phyloP scores from a whole-genome alignment of 345 rosid genomes.

The Hirschfeldia incana region DNA sequence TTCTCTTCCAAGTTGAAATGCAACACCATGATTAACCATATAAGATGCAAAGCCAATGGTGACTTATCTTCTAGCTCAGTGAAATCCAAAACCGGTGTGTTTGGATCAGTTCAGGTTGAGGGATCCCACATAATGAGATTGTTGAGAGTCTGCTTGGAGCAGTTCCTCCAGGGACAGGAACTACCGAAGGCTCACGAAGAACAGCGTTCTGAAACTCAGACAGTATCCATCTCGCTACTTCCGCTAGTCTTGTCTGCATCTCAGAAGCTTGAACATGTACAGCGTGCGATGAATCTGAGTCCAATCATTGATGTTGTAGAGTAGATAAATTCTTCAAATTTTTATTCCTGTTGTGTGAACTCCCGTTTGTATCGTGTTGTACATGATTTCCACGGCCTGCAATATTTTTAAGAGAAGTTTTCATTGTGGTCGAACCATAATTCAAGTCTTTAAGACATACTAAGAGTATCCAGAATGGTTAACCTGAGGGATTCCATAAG shows the following conservation, averaged over 20 bases:
- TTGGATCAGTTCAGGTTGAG: constrained; percentile 61
- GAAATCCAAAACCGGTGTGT: constrained; percentile 76
- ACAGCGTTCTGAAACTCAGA: constrained; percentile 84
- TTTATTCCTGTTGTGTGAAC: constrained; percentile 32
- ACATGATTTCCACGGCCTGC: constrained; percentile 41
- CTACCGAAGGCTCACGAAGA: constrained; percentile 67
- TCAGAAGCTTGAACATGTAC: constrained; percentile 73
- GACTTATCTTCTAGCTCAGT: constrained; percentile 69
- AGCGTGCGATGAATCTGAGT: constrained; percentile 53
- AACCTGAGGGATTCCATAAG: constrained; percentile 81
- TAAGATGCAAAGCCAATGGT: constrained; percentile 73
- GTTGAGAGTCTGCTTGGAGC: constrained; percentile 72
- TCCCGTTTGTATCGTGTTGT: too few relatives aligned
- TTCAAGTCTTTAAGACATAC: neutral
- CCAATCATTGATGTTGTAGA: constrained; percentile 71
- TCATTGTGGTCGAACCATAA: neutral
- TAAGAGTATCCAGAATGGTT: neutral
- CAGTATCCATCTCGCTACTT: constrained; percentile 80
- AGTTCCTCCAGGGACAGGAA: constrained; percentile 85
- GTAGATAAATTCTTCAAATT: too few relatives aligned
- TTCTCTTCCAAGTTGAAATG: constrained; percentile 90
- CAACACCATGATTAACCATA: constrained; percentile 82
- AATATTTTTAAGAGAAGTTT: neutral
- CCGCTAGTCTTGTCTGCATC: constrained; percentile 76
- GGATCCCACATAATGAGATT: constrained; percentile 83